Base-by-base conservation (phyloP, 169 alveolate genomes). In the Eimeria brunetti region DNA sequence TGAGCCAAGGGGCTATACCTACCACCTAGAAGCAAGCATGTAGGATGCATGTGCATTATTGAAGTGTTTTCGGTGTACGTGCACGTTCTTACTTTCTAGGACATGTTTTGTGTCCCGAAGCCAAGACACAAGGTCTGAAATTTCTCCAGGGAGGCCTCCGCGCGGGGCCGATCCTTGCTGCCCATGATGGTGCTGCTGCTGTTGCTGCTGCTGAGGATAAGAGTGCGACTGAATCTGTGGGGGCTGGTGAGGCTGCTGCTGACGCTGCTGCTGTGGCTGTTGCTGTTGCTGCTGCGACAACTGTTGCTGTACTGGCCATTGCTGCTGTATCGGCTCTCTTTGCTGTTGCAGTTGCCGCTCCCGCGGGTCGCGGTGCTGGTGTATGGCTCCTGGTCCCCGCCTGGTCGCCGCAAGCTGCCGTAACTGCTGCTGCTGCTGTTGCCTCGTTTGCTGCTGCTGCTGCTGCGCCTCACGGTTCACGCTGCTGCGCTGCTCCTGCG, bases 81-180 rank as follows among this genome's bases (percentile, higher is more conserved):
- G 8, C 76, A 67, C 76, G 56, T 38, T 46, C 33, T 5, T 27
- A 18, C 89, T 30, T 41, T 56, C 91, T 53, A 56, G 22, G 27
- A 62, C 78, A n/a, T 56, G 91, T 36, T 51, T 51, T 20, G 71
- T 81, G 53, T 81, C 89, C 51, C 89, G 89, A 27, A 81, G 49
- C 89, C 89, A 81, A 51, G 53, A 44, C 49, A 81, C 89, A 38
- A 81, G 89, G 24, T 44, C 89, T 16, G 27, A 6, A 16, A 51
- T 9, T 16, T 81, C 89, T 7, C n/a, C 62, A 38, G 76, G 3
- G 41, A 44, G 78, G n/a, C 91, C 78, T n/a, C 67, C 56, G 33
- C 51, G n/a, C 75, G 86, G 51, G 60, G 20, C 9, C 60, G 30
- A 11, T 20, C 86, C 30, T 16, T 24, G 62, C 33, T 41, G 78